A percentile compares a stretch with the other conserved stretches of the same genome.
phyloP scores from a whole-genome alignment of 2,329 filamentous ascomycete genomes.

The Cercospora sojina region DNA sequence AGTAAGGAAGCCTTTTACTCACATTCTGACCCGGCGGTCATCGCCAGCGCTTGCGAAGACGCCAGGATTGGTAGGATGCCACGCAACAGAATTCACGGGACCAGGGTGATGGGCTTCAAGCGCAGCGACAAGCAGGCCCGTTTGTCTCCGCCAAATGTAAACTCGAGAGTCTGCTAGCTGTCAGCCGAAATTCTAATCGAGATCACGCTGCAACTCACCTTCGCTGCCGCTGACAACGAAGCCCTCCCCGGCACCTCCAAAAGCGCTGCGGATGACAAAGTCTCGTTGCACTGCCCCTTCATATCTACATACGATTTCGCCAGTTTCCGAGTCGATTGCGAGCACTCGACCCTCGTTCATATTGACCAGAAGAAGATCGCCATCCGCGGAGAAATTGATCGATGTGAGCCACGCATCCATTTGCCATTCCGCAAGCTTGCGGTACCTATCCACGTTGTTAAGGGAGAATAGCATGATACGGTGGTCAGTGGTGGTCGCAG shows the following conservation, averaged over 20 bases:
- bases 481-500: constrained; percentile 69
- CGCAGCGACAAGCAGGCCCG: constrained; percentile 71
- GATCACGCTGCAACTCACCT: constrained; percentile 53
- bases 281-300: constrained; percentile 71
- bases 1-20: constrained; percentile 40
- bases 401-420: constrained; percentile 71
- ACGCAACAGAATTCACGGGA: constrained; percentile 81
- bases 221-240: constrained; percentile 92
- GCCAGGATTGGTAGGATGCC: constrained; percentile 79
- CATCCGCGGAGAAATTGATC: constrained; percentile 77
- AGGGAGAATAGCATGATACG: constrained; percentile 70
- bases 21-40: constrained; percentile 83
- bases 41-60: constrained; percentile 93
- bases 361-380: constrained; percentile 77
- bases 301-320: constrained; percentile 71
- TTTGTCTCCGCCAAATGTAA: constrained; percentile 88
- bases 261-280: constrained; percentile 76
- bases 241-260: constrained; percentile 87
- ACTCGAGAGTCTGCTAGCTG: constrained; percentile 60
- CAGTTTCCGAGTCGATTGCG: constrained; percentile 73
- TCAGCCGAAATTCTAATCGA: not conserved
- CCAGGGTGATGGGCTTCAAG: constrained; percentile 72
- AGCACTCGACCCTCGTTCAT: constrained; percentile 74
- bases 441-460: constrained; percentile 68
- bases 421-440: constrained; percentile 69